Conservation (phyloP, 2,329 filamentous ascomycete genomes). For the Thermothelomyces thermophilus region DNA sequence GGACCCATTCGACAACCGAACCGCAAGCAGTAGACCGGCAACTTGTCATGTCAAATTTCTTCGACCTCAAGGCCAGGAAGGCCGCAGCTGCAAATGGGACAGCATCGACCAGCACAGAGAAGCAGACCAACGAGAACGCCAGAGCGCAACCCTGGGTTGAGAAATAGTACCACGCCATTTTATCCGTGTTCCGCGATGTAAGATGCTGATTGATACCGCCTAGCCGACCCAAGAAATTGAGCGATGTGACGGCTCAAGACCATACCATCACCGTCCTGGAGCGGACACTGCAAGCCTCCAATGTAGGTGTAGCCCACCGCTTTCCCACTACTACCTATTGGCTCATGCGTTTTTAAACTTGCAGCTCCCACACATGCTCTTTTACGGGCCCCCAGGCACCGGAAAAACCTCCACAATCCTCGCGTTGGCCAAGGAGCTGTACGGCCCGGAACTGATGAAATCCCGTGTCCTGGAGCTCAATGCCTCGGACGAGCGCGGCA, state of each 20-base stretch:
- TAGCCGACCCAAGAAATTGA: slow-evolving; percentile 87
- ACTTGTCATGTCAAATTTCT: slow-evolving; percentile 74
- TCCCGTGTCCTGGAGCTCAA: slow-evolving; percentile 97
- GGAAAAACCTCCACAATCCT: slow-evolving; percentile 98
- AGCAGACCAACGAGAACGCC: slow-evolving; percentile 54
- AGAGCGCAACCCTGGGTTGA: slow-evolving; percentile 92
- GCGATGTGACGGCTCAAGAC: slow-evolving; percentile 94
- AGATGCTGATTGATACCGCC: slow-evolving; percentile 27
- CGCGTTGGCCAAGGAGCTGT: slow-evolving; percentile 93
- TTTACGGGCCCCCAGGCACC: slow-evolving; percentile 95
- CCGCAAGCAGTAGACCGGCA: too few relatives aligned
- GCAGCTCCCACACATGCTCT: slow-evolving; percentile 94
- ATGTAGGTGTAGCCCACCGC: slow-evolving; percentile 47
- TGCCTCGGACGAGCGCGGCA: slow-evolving; percentile 96
- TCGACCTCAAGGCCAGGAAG: slow-evolving; percentile 88
- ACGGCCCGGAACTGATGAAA: slow-evolving; percentile 88
- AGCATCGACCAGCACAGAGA: slow-evolving; percentile 59
- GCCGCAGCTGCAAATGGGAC: slow-evolving; percentile 61
- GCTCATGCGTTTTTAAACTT: slow-evolving; percentile 2
- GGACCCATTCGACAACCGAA: too few relatives aligned
- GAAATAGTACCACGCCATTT: slow-evolving; percentile 68
- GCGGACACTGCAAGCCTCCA: slow-evolving; percentile 87
- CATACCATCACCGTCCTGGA: slow-evolving; percentile 92
- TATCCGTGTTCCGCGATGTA: not conserved
- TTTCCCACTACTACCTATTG: not conserved